A percentile compares a stretch with the other conserved stretches of the same genome.
Evolutionary conservation across 345 rosid species (phyloP).

Genomic region (Rhizophora mangle): DNA sequence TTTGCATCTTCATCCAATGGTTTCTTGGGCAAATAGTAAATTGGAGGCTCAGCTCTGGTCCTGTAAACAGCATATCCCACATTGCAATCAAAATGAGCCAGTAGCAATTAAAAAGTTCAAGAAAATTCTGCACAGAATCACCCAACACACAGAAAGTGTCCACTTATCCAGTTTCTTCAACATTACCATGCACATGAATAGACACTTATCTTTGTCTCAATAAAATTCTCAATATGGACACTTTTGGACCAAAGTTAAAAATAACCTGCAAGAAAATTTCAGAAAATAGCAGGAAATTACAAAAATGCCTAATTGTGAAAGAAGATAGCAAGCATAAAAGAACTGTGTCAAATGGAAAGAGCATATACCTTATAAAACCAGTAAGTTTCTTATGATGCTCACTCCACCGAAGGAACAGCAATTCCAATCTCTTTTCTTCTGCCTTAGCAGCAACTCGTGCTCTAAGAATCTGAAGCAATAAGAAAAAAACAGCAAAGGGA

Average conservation of each 20-base stretch:
- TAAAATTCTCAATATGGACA: conserved; percentile 97
- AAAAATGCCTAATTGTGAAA: background rate
- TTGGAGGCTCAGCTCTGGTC: conserved; percentile 84
- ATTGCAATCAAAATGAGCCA: conserved; percentile 24
- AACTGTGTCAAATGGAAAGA: background rate
- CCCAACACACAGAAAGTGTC: conserved; percentile 27
- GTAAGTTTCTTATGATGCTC: conserved; percentile 85
- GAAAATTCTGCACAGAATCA: conserved; percentile 37
- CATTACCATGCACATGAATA: conserved; percentile 60
- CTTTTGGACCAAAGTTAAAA: conserved; percentile 97
- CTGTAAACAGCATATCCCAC: conserved; percentile 41
- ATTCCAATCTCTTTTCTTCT: conserved; percentile 93
- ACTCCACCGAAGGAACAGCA: conserved; percentile 91
- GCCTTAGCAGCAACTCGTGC: conserved; percentile 96
- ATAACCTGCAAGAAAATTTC: conserved; percentile 68
- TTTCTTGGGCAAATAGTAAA: conserved; percentile 66
- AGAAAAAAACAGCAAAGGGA: conserved; percentile 2
- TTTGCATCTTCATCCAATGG: conserved; percentile 63
- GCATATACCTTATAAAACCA: conserved; percentile 82
- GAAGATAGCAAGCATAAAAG: background rate
- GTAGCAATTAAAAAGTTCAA: conserved; percentile 7
- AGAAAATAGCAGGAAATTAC: conserved; percentile 15
- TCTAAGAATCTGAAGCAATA: conserved; percentile 57
- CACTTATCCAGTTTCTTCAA: conserved; percentile 40
- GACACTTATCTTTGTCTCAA: conserved; percentile 91